Base-by-base conservation (phyloP, 1,284 basidiomycete genomes). In the Cryptococcus maquisensis region DNA sequence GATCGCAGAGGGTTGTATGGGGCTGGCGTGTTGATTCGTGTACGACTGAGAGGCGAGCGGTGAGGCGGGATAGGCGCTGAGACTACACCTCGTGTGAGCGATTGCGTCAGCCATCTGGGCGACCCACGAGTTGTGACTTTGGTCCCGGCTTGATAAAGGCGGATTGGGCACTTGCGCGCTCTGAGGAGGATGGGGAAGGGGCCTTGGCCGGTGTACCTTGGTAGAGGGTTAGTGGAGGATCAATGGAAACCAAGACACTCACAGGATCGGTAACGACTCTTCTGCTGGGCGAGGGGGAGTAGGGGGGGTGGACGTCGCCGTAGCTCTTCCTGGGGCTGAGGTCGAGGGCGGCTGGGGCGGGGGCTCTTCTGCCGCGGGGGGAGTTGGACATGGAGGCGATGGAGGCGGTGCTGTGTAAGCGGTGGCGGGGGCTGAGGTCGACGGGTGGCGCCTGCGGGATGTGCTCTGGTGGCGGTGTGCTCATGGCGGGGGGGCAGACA, bases 1-100 rank as follows among this genome's bases (percentile, higher is more conserved):
- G 61, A 94, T 91, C 59, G 80, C 77, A 10, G 87, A 84, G 12
- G 89, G 88, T 76, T 92, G 87, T 61, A 48, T 39, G 24, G 56
- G 43, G 51, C 49, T 9, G 52, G 47, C 38, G 46, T 59, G 53
- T 18, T 70, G 67, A 24, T 10, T 18, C n/a, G 44, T 28, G 21
- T 24, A 46, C 3, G 28, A 24, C 12, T n/a, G 24, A 13, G 74
- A 71, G 1, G 70, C 70, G 3, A 54, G 54, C 1, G 72, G 69
- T 12, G 68, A 65, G 47, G 52, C 56, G 3, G 54, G 38, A 15
- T 35, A 43, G 49, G 51, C 28, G 49, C 49, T 18, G 50, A 50
- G 26, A 16, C 39, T 40, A 16, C 12, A 45, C 20, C 21, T 18
- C 6, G 36, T 37, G 15, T 16, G 6, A 15, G 37, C 18, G 10